A percentile compares a stretch with the other conserved stretches of the same genome.
phyloP scores from a whole-genome alignment of 768 basidiomycete species.

The Pisolithus albus region DNA sequence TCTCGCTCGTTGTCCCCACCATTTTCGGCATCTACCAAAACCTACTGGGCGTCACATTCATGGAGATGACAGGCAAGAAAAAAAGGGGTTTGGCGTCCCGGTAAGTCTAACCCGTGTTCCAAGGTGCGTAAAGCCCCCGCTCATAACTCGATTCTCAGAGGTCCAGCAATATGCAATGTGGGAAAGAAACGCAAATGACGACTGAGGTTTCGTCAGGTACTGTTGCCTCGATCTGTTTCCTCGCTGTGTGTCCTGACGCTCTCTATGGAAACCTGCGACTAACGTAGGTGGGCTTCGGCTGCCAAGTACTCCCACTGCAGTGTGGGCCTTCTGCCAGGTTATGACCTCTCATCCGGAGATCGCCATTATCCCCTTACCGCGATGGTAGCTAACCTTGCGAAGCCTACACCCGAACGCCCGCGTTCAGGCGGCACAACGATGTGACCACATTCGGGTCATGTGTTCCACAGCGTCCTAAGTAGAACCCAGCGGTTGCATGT shows the following conservation, averaged over 20 bases:
- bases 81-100: slow-evolving; percentile 72
- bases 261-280: background rate
- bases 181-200: slow-evolving; percentile 69
- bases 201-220: slow-evolving; percentile 73
- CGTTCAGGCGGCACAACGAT: slow-evolving; percentile 80
- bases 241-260: slow-evolving; percentile 43
- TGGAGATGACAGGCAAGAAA: slow-evolving; percentile 46
- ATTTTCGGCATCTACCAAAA: slow-evolving; percentile 82
- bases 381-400: slow-evolving; percentile 90
- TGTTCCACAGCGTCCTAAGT: slow-evolving; percentile 64
- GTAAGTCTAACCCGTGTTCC: slow-evolving; percentile 30
- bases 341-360: slow-evolving; percentile 46
- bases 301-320: slow-evolving; percentile 83
- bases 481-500: slow-evolving; percentile 60
- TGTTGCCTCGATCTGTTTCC: slow-evolving; percentile 87
- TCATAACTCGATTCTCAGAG: slow-evolving; percentile 34
- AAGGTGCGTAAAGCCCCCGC: background rate
- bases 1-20: slow-evolving; percentile 70
- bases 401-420: slow-evolving; percentile 71
- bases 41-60: slow-evolving; percentile 68
- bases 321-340: slow-evolving; percentile 73
- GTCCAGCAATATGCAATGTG: slow-evolving; percentile 82
- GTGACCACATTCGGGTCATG: slow-evolving; percentile 82
- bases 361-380: slow-evolving; percentile 69
- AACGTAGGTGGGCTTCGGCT: slow-evolving; percentile 30